A percentile compares a stretch with the other conserved stretches of the same genome.
phyloP scores from a whole-genome alignment of 805 yeast genomes.

The Blastobotrys mokoenaii region DNA sequence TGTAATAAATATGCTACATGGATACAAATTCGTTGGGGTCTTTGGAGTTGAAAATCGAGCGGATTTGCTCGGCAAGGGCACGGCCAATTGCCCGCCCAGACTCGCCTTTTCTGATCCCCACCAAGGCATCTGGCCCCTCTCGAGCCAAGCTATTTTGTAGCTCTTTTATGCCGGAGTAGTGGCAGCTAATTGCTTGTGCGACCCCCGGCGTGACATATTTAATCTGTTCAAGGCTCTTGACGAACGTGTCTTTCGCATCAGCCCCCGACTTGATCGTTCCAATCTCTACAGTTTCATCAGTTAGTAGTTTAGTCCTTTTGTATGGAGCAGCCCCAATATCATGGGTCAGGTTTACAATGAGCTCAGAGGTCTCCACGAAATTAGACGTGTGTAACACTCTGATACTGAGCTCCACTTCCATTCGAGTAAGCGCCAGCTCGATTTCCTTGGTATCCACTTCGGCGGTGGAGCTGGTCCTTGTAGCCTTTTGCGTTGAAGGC shows the following conservation, averaged over 20 bases:
- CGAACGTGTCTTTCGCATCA: conserved; percentile 9
- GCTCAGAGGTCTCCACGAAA: conserved; percentile 11
- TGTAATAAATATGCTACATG: not conserved
- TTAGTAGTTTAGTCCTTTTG: not conserved
- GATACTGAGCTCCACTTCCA: conserved; percentile 8
- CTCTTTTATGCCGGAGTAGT: conserved; percentile 10
- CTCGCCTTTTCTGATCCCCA: conserved; percentile 3
- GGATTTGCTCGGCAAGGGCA: conserved; percentile 8
- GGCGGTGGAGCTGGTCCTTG: not conserved
- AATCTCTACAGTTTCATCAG: conserved; percentile 5
- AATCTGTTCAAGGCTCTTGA: conserved; percentile 11
- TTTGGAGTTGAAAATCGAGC: conserved; percentile 6
- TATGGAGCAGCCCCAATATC: conserved; percentile 12
- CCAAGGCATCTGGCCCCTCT: conserved; percentile 12
- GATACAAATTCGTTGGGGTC: conserved; percentile 10
- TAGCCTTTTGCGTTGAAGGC: not conserved
- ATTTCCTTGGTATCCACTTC: not conserved
- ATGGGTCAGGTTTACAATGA: conserved; percentile 11
- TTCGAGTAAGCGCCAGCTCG: conserved; percentile 1
- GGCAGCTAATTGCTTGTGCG: conserved; percentile 9
- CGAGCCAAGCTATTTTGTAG: conserved; percentile 6
- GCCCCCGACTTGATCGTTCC: conserved; percentile 13
- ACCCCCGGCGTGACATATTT: conserved; percentile 18
- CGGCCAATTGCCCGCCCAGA: conserved; percentile 7
- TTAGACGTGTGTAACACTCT: conserved; percentile 9